Conservation (phyloP, 306 rosid genomes). For the Urtica urens region DNA sequence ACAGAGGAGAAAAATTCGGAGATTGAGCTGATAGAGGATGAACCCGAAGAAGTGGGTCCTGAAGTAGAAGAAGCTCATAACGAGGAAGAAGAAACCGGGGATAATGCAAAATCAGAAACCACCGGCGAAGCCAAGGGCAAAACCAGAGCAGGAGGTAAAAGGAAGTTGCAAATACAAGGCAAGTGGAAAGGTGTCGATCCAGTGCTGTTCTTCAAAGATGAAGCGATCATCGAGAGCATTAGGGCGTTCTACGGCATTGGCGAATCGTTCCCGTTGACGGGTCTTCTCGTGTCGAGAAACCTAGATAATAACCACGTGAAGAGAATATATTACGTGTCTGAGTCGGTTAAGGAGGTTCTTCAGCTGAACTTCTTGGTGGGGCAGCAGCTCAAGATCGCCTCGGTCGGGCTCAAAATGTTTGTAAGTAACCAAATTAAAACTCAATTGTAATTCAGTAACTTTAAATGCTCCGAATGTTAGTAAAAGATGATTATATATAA, state of each 20-base stretch:
- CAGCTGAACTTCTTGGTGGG: constrained; percentile 77
- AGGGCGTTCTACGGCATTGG: constrained; percentile 75
- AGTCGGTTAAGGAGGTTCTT: constrained; percentile 83
- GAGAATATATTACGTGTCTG: constrained; percentile 78
- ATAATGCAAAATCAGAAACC: constrained; percentile 23
- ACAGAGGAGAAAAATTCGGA: constrained; percentile 31
- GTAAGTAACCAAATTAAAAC: constrained; percentile 41
- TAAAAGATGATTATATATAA: too few species aligned
- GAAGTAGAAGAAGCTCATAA: constrained; percentile 35
- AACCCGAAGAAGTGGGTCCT: constrained; percentile 23
- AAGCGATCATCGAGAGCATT: constrained; percentile 51
- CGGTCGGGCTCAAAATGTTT: constrained; percentile 90
- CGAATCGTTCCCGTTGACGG: constrained; percentile 59
- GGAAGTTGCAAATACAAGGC: constrained; percentile 77
- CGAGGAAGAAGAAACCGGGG: background rate
- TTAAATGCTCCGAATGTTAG: too few species aligned
- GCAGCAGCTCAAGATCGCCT: constrained; percentile 89
- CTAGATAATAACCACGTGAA: constrained; percentile 64
- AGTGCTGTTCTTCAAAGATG: constrained; percentile 78
- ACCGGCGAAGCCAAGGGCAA: too few species aligned
- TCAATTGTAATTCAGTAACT: background rate
- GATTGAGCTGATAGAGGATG: constrained; percentile 33
- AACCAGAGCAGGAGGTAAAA: constrained; percentile 44
- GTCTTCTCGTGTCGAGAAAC: constrained; percentile 80
- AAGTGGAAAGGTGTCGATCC: constrained; percentile 98